Conservation (phyloP, 1,139 yeast species). For the Hyphopichia fennica region DNA sequence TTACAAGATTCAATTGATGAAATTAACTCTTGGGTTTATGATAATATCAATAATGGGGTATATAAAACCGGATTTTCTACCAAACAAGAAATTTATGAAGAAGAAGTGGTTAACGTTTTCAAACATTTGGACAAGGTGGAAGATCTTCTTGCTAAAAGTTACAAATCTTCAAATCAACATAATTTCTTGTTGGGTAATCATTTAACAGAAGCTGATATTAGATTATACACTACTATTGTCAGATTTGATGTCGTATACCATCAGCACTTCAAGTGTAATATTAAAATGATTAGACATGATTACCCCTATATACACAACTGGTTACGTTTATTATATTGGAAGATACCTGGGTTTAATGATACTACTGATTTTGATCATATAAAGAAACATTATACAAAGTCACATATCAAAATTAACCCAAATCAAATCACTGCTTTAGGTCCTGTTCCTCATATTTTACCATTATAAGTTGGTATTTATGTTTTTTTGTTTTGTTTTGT, state of each 20-base stretch:
- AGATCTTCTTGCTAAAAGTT: constrained; percentile 50
- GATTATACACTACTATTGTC: constrained; percentile 60
- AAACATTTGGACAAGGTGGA: constrained; percentile 76
- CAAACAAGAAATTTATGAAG: constrained; percentile 77
- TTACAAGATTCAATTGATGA: constrained; percentile 65
- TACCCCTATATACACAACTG: constrained; percentile 79
- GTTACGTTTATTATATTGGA: constrained; percentile 86
- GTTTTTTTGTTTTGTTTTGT: neutral
- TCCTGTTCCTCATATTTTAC: constrained; percentile 73
- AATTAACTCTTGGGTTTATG: constrained; percentile 81
- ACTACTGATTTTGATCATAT: constrained; percentile 90
- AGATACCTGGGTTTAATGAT: constrained; percentile 66
- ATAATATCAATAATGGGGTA: constrained; percentile 88
- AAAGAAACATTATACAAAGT: constrained; percentile 83
- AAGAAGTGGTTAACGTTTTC: constrained; percentile 67
- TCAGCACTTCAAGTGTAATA: constrained; percentile 73
- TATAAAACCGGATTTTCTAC: constrained; percentile 93
- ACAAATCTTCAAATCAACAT: constrained; percentile 29
- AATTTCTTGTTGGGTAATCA: constrained; percentile 61
- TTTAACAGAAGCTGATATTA: constrained; percentile 86
- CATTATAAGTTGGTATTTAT: constrained; percentile 12
- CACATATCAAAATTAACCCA: constrained; percentile 81
- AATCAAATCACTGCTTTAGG: constrained; percentile 84
- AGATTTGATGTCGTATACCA: constrained; percentile 11
- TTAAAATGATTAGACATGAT: constrained; percentile 76